phyloP scores from a whole-genome alignment of 495 filamentous ascomycete genomes.

The Hamigera avellanea region DNA sequence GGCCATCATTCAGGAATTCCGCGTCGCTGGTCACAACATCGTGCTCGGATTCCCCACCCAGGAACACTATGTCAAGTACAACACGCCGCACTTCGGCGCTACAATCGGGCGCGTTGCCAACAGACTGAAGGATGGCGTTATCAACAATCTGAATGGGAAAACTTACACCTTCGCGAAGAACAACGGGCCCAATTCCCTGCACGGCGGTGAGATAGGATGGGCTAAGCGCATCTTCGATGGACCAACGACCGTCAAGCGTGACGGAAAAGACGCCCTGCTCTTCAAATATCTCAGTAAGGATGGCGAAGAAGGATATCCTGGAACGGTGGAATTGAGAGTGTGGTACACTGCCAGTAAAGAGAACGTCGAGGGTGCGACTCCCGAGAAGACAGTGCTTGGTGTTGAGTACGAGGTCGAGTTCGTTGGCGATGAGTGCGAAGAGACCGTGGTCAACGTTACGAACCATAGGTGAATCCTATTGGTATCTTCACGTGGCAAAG shows the following conservation, averaged over 20 bases:
- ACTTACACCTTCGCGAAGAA: conserved; percentile 59
- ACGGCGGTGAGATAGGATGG: conserved; percentile 77
- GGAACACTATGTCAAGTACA: conserved; percentile 59
- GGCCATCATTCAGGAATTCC: conserved; percentile 79
- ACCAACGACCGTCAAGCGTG: conserved; percentile 48
- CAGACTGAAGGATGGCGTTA: conserved; percentile 60
- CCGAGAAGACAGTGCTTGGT: conserved; percentile 54
- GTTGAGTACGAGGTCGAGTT: conserved; percentile 87
- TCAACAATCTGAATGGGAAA: conserved; percentile 61
- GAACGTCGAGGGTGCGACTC: conserved; percentile 27
- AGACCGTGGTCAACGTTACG: conserved; percentile 83
- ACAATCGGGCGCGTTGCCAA: conserved; percentile 92
- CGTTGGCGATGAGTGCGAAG: conserved; percentile 59
- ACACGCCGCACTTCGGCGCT: conserved; percentile 75
- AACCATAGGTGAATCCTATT: conserved; percentile 82
- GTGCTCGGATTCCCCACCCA: conserved; percentile 72
- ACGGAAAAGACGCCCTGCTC: conserved; percentile 64
- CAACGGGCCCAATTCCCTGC: conserved; percentile 66
- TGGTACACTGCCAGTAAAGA: conserved; percentile 69
- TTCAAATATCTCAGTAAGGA: conserved; percentile 65
- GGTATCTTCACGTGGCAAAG: conserved; percentile 28
- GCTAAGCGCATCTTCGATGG: conserved; percentile 75
- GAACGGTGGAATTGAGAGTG: conserved; percentile 65
- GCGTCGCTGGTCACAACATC: conserved; percentile 66
- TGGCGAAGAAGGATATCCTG: conserved; percentile 79